A percentile compares a stretch with the other conserved stretches of the same genome.
Conservation (phyloP, 148 eudicot genomes). For the Nepenthes mirabilis region DNA sequence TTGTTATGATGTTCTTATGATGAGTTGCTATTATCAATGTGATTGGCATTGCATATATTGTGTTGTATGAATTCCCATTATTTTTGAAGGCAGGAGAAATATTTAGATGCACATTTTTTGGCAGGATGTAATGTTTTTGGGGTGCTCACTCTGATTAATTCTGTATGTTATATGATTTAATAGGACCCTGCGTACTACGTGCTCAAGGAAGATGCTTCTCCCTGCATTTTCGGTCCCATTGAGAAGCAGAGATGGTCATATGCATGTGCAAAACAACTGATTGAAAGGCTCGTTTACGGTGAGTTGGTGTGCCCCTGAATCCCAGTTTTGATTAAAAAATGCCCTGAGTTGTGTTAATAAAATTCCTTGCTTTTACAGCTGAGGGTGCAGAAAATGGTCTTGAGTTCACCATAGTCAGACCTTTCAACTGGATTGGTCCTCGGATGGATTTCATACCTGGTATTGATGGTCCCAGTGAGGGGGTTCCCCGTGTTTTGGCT, state of each 20-base stretch:
- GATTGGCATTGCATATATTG: too few species aligned
- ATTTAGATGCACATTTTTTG: neutral
- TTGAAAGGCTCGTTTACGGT: conserved; percentile 96
- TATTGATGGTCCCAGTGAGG: conserved; percentile 96
- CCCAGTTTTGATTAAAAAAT: neutral
- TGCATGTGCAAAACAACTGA: conserved; percentile 95
- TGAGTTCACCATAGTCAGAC: conserved; percentile 91
- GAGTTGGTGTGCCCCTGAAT: neutral
- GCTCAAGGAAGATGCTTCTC: conserved; percentile 79
- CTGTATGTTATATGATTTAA: neutral
- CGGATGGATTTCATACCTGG: conserved; percentile 99
- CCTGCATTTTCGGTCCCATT: conserved; percentile 95
- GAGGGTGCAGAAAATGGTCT: conserved; percentile 99
- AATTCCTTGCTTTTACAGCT: conserved; percentile 25
- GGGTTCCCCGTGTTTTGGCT: conserved; percentile 96
- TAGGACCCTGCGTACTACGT: conserved; percentile 84
- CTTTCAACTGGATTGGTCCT: conserved; percentile 99
- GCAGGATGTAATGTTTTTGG: neutral
- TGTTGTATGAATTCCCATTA: neutral
- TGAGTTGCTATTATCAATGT: too few species aligned
- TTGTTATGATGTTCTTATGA: too few species aligned
- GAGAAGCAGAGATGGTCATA: conserved; percentile 99
- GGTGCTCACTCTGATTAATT: neutral
- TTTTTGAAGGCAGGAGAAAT: neutral
- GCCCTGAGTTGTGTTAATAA: too few species aligned